phyloP scores from a whole-genome alignment of 257 asterid species.

The Solanum sejunctum region DNA sequence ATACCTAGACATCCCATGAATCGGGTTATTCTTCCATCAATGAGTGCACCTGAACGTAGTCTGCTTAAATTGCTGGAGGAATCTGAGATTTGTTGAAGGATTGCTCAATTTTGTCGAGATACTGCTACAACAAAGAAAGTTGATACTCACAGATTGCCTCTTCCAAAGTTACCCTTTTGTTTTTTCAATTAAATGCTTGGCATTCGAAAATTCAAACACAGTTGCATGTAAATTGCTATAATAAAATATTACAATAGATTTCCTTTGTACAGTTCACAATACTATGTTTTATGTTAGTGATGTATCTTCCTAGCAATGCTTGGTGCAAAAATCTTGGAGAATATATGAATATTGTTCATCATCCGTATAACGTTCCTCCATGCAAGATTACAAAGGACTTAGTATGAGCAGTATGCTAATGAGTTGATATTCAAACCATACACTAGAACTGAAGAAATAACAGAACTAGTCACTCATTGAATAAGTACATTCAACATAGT shows the following conservation, averaged over 20 bases:
- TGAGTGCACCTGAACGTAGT: constrained; percentile 33
- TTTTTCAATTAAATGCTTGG: neutral
- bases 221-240: neutral
- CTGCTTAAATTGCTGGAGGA: constrained; percentile 30
- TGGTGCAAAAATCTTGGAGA: neutral
- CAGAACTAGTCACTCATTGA: neutral
- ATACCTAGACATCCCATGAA: constrained; percentile 32
- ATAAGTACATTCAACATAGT: neutral
- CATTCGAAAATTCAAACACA: neutral
- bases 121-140: neutral
- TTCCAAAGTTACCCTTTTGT: neutral
- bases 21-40: constrained; percentile 34
- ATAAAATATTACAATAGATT: neutral
- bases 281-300: neutral
- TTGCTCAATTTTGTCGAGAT: neutral
- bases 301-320: neutral
- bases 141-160: neutral
- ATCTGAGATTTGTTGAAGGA: constrained; percentile 15
- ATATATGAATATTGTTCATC: neutral
- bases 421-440: neutral
- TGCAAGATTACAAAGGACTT: neutral
- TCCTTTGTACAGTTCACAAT: neutral
- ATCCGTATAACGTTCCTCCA: neutral
- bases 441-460: neutral
- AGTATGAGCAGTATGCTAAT: neutral